phyloP scores from a whole-genome alignment of 164 flowering plant species.

The Annona cherimola region DNA sequence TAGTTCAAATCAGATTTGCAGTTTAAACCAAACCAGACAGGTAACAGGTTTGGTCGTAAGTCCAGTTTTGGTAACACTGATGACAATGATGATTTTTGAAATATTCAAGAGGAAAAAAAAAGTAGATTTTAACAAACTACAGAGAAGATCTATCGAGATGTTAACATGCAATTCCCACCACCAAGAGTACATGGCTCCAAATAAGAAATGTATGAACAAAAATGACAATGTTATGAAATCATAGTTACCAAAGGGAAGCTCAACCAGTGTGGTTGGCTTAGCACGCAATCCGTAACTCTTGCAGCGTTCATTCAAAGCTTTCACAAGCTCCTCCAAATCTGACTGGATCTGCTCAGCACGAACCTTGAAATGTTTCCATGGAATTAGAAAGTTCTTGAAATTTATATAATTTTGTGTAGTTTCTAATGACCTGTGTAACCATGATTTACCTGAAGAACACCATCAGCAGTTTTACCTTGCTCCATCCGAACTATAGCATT shows the following conservation, averaged over 20 bases:
- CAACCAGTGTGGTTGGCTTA: slow-evolving; percentile 69
- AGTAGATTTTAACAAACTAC: too few relatives aligned
- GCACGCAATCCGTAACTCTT: slow-evolving; percentile 78
- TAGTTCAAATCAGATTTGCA: too few relatives aligned
- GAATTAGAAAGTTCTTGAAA: not conserved
- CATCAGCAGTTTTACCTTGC: slow-evolving; percentile 58
- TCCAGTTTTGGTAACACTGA: too few relatives aligned
- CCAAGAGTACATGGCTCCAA: not conserved
- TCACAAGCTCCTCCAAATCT: slow-evolving; percentile 75
- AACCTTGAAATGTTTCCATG: slow-evolving; percentile 37
- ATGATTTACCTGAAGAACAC: slow-evolving; percentile 55
- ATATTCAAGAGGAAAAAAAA: too few relatives aligned
- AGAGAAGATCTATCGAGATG: too few relatives aligned
- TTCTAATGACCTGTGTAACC: not conserved
- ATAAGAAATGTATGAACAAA: not conserved
- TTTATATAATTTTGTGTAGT: slow-evolving; percentile 3
- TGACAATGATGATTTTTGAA: too few relatives aligned
- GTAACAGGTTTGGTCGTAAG: too few relatives aligned
- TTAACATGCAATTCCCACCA: too few relatives aligned
- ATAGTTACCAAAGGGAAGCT: slow-evolving; percentile 86
- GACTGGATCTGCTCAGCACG: slow-evolving; percentile 72
- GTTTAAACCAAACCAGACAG: too few relatives aligned
- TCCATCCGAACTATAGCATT: slow-evolving; percentile 86
- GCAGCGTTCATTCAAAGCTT: slow-evolving; percentile 82
- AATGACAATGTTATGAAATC: not conserved